These are phyloP conservation scores for Aureobasidium sp. DNA, from an alignment of 2,329 filamentous ascomycete species.

Conservation along the genomic window DNA sequence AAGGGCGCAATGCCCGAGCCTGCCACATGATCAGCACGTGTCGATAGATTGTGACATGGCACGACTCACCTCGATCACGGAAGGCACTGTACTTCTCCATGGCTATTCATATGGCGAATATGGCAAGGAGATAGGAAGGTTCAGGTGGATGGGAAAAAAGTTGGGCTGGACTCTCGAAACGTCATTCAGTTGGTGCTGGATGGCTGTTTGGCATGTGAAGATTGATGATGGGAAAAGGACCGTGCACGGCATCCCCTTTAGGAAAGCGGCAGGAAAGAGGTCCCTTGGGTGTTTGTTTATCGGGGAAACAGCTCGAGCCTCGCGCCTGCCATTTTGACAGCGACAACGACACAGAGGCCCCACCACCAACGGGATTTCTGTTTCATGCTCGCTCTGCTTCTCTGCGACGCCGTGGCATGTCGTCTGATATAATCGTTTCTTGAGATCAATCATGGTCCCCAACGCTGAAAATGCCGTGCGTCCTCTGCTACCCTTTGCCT, in stretches of 20 bases:
- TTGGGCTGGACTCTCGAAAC: background rate
- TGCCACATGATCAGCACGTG: constrained; percentile 32
- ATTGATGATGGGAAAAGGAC: background rate
- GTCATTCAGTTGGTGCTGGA: background rate
- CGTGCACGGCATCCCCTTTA: background rate
- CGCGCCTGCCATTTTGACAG: background rate
- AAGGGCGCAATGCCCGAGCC: constrained; percentile 96
- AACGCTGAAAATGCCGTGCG: constrained; percentile 6
- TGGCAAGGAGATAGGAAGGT: background rate
- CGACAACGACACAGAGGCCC: background rate
- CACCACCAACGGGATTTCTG: background rate
- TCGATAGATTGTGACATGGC: constrained; percentile 17
- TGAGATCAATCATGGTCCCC: constrained; percentile 4
- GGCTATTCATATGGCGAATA: background rate
- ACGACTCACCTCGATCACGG: constrained; percentile 66
- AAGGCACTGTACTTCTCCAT: constrained; percentile 98
- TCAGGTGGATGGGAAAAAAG: background rate
- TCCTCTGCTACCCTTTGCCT: background rate
- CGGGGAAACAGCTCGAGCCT: background rate
- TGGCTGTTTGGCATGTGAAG: background rate
- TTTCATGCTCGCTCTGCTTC: background rate
- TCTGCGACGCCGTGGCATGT: background rate
- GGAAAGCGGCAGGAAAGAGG: background rate
- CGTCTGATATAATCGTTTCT: background rate
- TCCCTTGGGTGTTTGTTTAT: constrained; percentile 4